These are phyloP conservation scores for Cymbopogon flexuosus DNA, from an alignment of 202 grass and related monocot genomes.

Conservation along the genomic window DNA sequence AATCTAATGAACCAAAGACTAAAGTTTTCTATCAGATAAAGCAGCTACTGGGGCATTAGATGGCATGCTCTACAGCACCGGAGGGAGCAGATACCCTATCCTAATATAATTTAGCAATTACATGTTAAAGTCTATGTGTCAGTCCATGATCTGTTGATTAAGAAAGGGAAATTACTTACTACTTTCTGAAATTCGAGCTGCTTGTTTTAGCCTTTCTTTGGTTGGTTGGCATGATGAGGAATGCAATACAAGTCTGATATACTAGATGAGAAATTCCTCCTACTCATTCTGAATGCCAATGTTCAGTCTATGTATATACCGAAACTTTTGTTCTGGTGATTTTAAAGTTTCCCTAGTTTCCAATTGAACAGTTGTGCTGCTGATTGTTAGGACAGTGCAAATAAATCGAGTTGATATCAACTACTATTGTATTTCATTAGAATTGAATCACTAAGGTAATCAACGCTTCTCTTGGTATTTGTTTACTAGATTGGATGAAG, in stretches of 20 bases:
- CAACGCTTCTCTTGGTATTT: too few species aligned
- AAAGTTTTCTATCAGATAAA: too few species aligned
- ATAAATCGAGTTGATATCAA: neutral
- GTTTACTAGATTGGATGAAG: too few species aligned
- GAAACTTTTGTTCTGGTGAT: neutral
- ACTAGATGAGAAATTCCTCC: constrained; percentile 34
- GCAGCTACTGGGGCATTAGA: too few species aligned
- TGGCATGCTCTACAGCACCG: too few species aligned
- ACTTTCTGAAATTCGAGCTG: neutral
- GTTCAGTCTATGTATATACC: neutral
- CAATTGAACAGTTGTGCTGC: neutral
- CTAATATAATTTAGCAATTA: too few species aligned
- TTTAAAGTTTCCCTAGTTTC: neutral
- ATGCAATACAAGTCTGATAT: neutral
- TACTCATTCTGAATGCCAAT: constrained; percentile 50
- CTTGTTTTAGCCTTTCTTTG: neutral
- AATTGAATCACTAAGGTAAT: neutral
- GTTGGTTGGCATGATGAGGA: constrained; percentile 28
- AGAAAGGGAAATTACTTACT: too few species aligned
- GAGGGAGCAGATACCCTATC: too few species aligned
- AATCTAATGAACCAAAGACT: too few species aligned
- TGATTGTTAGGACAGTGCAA: neutral
- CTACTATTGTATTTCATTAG: neutral
- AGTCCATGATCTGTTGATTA: too few species aligned
- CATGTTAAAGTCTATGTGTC: too few species aligned